phyloP scores from a whole-genome alignment of 2,329 filamentous ascomycete species.

The Epichloe typhina region DNA sequence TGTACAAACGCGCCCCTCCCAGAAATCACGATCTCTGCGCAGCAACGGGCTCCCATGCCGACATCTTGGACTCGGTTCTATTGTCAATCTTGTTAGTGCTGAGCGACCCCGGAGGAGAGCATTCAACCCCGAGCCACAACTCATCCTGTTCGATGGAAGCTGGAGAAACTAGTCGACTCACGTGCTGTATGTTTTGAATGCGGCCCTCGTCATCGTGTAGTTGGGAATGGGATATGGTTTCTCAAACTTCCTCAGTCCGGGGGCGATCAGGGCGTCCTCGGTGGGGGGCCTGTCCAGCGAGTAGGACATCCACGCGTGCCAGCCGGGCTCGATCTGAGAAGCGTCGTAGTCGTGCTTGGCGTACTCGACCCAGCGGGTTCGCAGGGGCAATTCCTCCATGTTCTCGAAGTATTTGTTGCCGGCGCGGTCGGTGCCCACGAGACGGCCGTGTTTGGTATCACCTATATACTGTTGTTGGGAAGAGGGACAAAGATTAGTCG shows the following conservation, averaged over 20 bases:
- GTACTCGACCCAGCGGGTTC: constrained; percentile 96
- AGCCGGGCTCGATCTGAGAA: constrained; percentile 83
- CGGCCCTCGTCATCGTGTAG: constrained; percentile 60
- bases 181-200: constrained; percentile 93
- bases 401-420: constrained; percentile 99
- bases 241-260: constrained; percentile 63
- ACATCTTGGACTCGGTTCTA: constrained; percentile 41
- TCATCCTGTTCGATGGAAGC: too few species aligned
- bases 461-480: constrained; percentile 50
- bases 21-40: constrained; percentile 18
- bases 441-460: constrained; percentile 87
- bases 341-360: constrained; percentile 74
- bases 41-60: constrained; percentile 36
- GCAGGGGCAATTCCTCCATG: constrained; percentile 87
- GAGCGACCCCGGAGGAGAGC: too few species aligned
- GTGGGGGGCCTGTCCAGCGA: constrained; percentile 75
- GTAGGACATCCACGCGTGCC: constrained; percentile 98
- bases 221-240: constrained; percentile 57
- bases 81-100: constrained; percentile 9
- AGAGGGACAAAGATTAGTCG: background rate
- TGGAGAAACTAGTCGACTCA: constrained; percentile 35
- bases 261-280: constrained; percentile 58
- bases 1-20: constrained; percentile 15
- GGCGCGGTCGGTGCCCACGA: constrained; percentile 75
- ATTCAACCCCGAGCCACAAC: too few species aligned